phyloP scores from a whole-genome alignment of 768 basidiomycete species.

The Amylocystis lapponica region DNA sequence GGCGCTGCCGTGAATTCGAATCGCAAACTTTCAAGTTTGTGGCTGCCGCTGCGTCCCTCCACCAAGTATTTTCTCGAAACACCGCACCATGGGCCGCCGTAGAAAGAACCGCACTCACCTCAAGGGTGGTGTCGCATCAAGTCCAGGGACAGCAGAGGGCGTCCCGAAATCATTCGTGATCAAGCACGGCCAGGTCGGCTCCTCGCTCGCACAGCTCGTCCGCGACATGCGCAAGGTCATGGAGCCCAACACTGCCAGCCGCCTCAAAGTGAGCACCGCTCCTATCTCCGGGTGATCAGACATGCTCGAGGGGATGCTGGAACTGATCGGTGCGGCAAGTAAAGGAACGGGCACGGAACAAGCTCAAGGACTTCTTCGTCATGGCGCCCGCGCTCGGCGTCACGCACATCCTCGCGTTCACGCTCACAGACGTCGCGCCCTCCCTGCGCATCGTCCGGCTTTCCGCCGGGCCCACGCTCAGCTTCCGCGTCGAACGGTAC shows the following conservation, averaged over 20 bases:
- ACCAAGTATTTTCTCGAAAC: background rate
- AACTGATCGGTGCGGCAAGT: slow-evolving; percentile 13
- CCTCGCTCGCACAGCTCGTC: slow-evolving; percentile 82
- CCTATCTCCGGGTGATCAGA: too few species aligned
- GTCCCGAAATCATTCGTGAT: slow-evolving; percentile 93
- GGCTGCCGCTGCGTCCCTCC: background rate
- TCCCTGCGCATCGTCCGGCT: slow-evolving; percentile 83
- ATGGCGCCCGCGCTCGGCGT: slow-evolving; percentile 89
- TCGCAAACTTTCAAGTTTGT: too few species aligned
- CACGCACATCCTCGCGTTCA: slow-evolving; percentile 90
- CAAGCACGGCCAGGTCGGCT: slow-evolving; percentile 91
- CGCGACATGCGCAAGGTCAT: slow-evolving; percentile 92
- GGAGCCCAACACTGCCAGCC: slow-evolving; percentile 95
- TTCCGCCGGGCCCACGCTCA: slow-evolving; percentile 88
- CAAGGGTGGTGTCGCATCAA: slow-evolving; percentile 43
- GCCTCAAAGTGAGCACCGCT: slow-evolving; percentile 61
- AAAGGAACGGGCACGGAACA: slow-evolving; percentile 87
- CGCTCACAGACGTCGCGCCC: slow-evolving; percentile 78
- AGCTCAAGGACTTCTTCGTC: slow-evolving; percentile 89
- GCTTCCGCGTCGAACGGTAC: slow-evolving; percentile 89
- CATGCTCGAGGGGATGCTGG: background rate
- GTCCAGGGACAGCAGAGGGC: slow-evolving; percentile 28
- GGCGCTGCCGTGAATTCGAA: too few species aligned
- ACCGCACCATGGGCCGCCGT: slow-evolving; percentile 54
- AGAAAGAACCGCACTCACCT: slow-evolving; percentile 81